Evolutionary conservation across 2,329 filamentous ascomycete genomes (phyloP).

Genomic region (Saccharata proteae): DNA sequence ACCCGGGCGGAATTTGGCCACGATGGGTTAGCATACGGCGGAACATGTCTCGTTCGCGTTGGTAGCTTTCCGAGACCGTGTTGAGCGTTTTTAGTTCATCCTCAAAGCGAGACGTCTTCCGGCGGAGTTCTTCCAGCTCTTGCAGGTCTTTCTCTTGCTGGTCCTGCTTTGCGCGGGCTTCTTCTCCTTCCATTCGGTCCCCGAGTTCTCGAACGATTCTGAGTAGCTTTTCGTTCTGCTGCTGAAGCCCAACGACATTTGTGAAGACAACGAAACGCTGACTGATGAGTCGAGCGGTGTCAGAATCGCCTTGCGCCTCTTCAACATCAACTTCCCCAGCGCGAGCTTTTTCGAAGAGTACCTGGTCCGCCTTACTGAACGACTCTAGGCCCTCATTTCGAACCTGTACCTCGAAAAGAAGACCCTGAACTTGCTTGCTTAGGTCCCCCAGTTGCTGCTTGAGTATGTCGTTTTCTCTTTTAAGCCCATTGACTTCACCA

Average conservation of each 20-base stretch:
- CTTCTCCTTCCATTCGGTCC: slow-evolving; percentile 81
- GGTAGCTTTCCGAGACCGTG: slow-evolving; percentile 80
- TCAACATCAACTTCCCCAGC: slow-evolving; percentile 58
- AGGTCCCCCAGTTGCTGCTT: slow-evolving; percentile 81
- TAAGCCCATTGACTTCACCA: slow-evolving; percentile 50
- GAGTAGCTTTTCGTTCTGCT: slow-evolving; percentile 76
- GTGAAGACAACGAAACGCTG: slow-evolving; percentile 84
- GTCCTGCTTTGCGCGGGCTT: slow-evolving; percentile 52
- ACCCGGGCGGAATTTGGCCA: slow-evolving; percentile 45
- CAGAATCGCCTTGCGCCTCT: slow-evolving; percentile 59
- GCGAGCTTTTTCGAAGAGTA: slow-evolving; percentile 66
- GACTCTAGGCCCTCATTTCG: slow-evolving; percentile 66
- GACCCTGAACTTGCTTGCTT: slow-evolving; percentile 78
- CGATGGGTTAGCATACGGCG: slow-evolving; percentile 79
- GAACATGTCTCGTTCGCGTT: slow-evolving; percentile 96
- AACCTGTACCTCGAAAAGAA: slow-evolving; percentile 76
- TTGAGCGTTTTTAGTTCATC: slow-evolving; percentile 77
- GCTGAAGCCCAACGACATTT: slow-evolving; percentile 69
- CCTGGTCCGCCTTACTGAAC: slow-evolving; percentile 58
- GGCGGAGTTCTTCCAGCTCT: slow-evolving; percentile 60
- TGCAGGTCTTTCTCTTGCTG: slow-evolving; percentile 47
- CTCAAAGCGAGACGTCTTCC: slow-evolving; percentile 63
- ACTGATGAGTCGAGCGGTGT: slow-evolving; percentile 80
- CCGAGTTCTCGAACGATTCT: slow-evolving; percentile 74
- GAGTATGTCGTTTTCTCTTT: slow-evolving; percentile 62